A percentile compares a stretch with the other conserved stretches of the same genome.
These are phyloP conservation scores for Daphne laureola DNA, from an alignment of 441 rosid genomes.

Conservation along the genomic window DNA sequence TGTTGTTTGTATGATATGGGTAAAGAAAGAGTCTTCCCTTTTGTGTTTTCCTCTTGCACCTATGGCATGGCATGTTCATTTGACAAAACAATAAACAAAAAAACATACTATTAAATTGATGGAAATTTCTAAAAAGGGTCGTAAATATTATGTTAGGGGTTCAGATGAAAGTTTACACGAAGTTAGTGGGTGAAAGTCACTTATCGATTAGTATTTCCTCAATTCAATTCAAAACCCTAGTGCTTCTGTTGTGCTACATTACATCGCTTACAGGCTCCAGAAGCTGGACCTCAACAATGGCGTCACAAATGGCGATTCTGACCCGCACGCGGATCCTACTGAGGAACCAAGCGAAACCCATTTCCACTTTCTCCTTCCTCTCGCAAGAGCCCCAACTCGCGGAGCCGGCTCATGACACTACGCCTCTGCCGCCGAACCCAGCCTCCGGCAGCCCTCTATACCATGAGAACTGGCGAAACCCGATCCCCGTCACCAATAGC, in stretches of 20 bases:
- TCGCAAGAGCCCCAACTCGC: constrained; percentile 64
- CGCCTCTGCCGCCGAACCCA: constrained; percentile 85
- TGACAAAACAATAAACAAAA: no score
- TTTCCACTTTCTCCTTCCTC: constrained; percentile 56
- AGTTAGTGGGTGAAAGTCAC: no score
- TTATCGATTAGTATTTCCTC: not conserved
- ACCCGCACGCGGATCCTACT: constrained; percentile 29
- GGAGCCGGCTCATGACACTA: constrained; percentile 22
- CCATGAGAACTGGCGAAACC: constrained; percentile 73
- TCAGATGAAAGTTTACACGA: no score
- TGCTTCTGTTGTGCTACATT: not conserved
- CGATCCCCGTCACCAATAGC: constrained; percentile 30
- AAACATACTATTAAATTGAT: no score
- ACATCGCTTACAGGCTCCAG: not conserved
- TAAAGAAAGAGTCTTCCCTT: no score
- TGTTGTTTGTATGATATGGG: no score
- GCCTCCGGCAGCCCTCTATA: constrained; percentile 82
- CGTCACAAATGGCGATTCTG: constrained; percentile 42
- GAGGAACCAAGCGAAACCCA: constrained; percentile 34
- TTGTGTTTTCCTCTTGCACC: no score
- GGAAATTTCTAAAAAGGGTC: no score
- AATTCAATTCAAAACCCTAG: constrained; percentile 4
- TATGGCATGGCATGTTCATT: no score
- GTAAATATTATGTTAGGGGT: no score
- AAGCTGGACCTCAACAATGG: constrained; percentile 31